Percentiles rank a stretch among this genome's conserved stretches.
Conservation (phyloP, 139 green algal genomes). For the Coelastrella sp. region DNA sequence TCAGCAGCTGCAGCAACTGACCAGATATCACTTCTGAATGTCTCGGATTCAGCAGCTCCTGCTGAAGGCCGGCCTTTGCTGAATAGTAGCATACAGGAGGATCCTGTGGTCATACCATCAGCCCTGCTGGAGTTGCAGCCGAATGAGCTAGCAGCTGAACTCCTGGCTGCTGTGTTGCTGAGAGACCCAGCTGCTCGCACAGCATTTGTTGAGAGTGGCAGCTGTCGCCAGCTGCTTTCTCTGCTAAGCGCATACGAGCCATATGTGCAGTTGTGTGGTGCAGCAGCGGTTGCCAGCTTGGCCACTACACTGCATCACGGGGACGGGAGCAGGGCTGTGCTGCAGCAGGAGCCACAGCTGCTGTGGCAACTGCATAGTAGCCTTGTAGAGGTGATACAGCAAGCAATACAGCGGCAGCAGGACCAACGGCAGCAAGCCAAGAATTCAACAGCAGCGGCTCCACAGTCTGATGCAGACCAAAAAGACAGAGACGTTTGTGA, state of each 20-base stretch:
- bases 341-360: neutral
- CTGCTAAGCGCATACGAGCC: neutral
- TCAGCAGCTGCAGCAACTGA: neutral
- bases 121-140: neutral
- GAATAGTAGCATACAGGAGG: neutral
- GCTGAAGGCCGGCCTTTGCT: neutral
- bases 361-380: conserved; percentile 18
- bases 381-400: neutral
- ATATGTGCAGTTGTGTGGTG: conserved; percentile 15
- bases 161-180: conserved; percentile 17
- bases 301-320: neutral
- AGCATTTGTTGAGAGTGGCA: neutral
- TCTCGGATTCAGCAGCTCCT: neutral
- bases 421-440: neutral
- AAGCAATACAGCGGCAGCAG: neutral
- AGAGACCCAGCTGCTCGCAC: neutral
- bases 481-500: conserved; percentile 5
- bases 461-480: neutral
- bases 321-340: neutral
- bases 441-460: neutral
- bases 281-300: conserved; percentile 14
- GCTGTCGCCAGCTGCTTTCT: neutral
- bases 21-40: neutral
- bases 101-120: neutral
- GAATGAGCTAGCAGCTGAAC: conserved; percentile 26